A percentile compares a stretch with the other conserved stretches of the same genome.
phyloP scores from a whole-genome alignment of 495 filamentous ascomycete genomes.

The Jackrogersella minutella region DNA sequence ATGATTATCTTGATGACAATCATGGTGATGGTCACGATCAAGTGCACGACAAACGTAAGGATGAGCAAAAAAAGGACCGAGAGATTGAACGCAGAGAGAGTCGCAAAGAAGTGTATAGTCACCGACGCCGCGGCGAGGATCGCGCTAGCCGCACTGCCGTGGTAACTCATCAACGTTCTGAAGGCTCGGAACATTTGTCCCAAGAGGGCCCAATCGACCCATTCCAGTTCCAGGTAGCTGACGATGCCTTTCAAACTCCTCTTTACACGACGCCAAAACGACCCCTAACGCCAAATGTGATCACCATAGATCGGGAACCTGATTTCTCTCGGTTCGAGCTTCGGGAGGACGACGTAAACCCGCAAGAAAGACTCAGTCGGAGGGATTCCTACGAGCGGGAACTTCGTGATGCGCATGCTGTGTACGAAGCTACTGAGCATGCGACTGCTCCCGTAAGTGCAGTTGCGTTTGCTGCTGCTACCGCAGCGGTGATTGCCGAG shows the following conservation, averaged over 20 bases:
- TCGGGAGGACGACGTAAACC: constrained; percentile 30
- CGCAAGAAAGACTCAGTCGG: constrained; percentile 47
- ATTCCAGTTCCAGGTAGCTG: constrained; percentile 59
- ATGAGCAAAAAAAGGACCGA: constrained; percentile 14
- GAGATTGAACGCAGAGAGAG: constrained; percentile 15
- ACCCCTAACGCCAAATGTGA: constrained; percentile 50
- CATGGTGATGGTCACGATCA: constrained; percentile 36
- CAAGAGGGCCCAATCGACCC: constrained; percentile 51
- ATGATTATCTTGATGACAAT: constrained; percentile 34
- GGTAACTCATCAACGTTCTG: constrained; percentile 8
- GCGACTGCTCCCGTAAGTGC: constrained; percentile 50
- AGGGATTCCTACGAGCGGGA: constrained; percentile 53
- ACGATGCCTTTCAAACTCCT: constrained; percentile 58
- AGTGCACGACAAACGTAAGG: constrained; percentile 17
- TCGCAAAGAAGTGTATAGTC: constrained; percentile 8
- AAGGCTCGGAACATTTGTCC: constrained; percentile 6
- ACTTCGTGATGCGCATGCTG: constrained; percentile 46
- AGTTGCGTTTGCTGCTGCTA: constrained; percentile 47
- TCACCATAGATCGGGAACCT: constrained; percentile 57
- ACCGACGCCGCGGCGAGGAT: constrained; percentile 10
- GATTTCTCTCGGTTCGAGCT: constrained; percentile 47
- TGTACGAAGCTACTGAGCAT: constrained; percentile 46
- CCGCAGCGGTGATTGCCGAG: constrained; percentile 46
- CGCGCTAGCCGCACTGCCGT: constrained; percentile 1
- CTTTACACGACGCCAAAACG: constrained; percentile 44